Evolutionary conservation across 164 flowering plant species (phyloP).

Genomic region (Annona cherimola): DNA sequence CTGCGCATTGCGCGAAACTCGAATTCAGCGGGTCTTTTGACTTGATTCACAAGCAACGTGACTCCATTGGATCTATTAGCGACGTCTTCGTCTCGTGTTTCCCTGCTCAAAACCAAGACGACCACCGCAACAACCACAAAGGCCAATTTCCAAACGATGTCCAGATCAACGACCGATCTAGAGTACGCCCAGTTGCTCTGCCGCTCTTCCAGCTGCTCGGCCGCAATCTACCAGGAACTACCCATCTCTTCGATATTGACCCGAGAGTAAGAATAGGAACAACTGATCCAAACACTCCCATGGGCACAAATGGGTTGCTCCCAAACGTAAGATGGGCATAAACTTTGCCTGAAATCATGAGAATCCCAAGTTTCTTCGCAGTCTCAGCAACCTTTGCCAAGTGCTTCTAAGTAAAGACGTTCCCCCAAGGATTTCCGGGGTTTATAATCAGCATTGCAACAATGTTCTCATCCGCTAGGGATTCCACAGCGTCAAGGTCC

Average conservation of each 20-base stretch:
- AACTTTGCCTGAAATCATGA: slow-evolving; percentile 90
- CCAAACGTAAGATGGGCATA: slow-evolving; percentile 88
- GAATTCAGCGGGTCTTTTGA: too few relatives aligned
- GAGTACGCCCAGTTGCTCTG: slow-evolving; percentile 63
- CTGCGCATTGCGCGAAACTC: too few relatives aligned
- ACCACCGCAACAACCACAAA: slow-evolving; percentile 33
- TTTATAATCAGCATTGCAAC: slow-evolving; percentile 82
- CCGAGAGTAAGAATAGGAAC: slow-evolving; percentile 92
- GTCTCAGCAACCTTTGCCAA: slow-evolving; percentile 78
- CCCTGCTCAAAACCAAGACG: slow-evolving; percentile 31
- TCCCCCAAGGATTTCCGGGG: slow-evolving; percentile 97
- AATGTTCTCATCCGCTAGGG: slow-evolving; percentile 76
- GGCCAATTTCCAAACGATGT: slow-evolving; percentile 46
- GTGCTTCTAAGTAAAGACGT: slow-evolving; percentile 62
- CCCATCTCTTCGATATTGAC: slow-evolving; percentile 92
- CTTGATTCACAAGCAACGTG: too few relatives aligned
- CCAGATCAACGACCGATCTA: slow-evolving; percentile 49
- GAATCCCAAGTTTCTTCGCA: slow-evolving; percentile 55
- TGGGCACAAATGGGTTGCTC: slow-evolving; percentile 69
- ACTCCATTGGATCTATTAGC: too few relatives aligned
- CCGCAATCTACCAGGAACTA: slow-evolving; percentile 81
- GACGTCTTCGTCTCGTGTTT: too few relatives aligned
- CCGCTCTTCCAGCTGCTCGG: slow-evolving; percentile 56
- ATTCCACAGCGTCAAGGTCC: slow-evolving; percentile 60
- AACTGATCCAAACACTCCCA: slow-evolving; percentile 78